These are phyloP conservation scores for Salix caprea DNA, from an alignment of 345 rosid species.

Conservation along the genomic window DNA sequence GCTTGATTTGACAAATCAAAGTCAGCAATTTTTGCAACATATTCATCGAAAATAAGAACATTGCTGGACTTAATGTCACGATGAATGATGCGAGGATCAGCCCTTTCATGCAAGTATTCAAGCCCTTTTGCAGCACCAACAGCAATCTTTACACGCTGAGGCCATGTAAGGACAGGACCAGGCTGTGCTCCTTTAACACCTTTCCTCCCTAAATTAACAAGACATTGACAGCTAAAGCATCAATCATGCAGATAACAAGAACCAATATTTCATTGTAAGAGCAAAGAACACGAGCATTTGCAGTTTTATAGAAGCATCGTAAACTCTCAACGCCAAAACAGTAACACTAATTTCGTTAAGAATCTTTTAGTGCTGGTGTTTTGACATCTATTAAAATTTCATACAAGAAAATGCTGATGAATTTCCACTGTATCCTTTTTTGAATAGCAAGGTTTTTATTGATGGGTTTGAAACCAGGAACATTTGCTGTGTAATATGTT, in stretches of 20 bases:
- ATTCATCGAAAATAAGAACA: constrained; percentile 70
- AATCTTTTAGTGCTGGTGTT: background rate
- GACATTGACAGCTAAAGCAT: background rate
- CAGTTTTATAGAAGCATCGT: background rate
- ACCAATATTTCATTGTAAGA: background rate
- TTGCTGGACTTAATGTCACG: constrained; percentile 90
- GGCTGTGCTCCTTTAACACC: constrained; percentile 84
- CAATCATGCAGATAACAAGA: background rate
- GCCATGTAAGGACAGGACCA: constrained; percentile 82
- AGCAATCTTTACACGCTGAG: constrained; percentile 88
- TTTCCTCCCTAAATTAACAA: constrained; percentile 40
- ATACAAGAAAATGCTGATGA: background rate
- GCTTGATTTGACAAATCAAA: constrained; percentile 92
- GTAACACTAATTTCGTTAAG: background rate
- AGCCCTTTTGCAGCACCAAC: constrained; percentile 90
- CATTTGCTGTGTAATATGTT: background rate
- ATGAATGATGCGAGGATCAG: constrained; percentile 66
- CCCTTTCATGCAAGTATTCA: constrained; percentile 89
- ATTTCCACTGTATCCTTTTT: background rate
- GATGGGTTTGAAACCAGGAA: background rate
- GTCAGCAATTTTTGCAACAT: constrained; percentile 86
- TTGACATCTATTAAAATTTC: background rate
- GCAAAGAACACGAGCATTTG: background rate
- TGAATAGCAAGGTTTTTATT: background rate
- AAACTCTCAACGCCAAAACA: background rate